Evolutionary conservation across 106 monocot species (phyloP).

Genomic region (Alisma plantagoaquatica): DNA sequence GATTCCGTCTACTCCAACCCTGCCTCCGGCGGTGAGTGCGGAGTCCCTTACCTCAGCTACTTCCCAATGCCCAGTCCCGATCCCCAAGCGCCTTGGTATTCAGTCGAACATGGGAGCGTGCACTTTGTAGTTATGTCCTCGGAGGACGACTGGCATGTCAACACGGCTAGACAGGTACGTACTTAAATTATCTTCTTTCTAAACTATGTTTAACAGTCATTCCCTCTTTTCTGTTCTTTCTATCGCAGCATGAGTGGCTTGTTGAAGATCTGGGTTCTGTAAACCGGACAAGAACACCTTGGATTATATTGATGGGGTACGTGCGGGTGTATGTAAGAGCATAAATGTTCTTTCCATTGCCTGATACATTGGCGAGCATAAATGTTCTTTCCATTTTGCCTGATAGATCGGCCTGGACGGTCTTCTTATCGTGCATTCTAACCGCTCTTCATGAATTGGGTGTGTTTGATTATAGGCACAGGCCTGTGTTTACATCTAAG

Average conservation of each 20-base stretch:
- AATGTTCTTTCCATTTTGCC: too few relatives aligned
- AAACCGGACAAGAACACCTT: conserved; percentile 51
- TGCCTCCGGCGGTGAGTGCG: conserved; percentile 75
- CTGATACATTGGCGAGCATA: too few relatives aligned
- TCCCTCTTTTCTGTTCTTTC: background rate
- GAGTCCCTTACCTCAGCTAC: conserved; percentile 57
- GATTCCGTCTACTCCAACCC: conserved; percentile 57
- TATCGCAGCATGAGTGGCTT: conserved; percentile 51
- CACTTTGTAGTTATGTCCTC: conserved; percentile 65
- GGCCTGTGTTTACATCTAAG: too few relatives aligned
- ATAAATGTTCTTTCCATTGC: too few relatives aligned
- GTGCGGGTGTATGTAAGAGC: too few relatives aligned
- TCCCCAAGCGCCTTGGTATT: conserved; percentile 64
- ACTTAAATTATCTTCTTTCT: background rate
- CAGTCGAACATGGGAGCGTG: conserved; percentile 60
- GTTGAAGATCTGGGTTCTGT: conserved; percentile 39
- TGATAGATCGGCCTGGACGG: too few relatives aligned
- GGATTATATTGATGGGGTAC: conserved; percentile 69
- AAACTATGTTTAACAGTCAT: background rate
- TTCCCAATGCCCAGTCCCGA: conserved; percentile 47
- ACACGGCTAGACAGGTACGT: conserved; percentile 52
- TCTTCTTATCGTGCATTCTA: too few relatives aligned
- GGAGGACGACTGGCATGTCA: conserved; percentile 44
- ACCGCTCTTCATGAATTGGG: too few relatives aligned
- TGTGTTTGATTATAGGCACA: too few relatives aligned